Evolutionary conservation across 306 rosid species (phyloP).

Genomic region (Gastrolobium villosum): DNA sequence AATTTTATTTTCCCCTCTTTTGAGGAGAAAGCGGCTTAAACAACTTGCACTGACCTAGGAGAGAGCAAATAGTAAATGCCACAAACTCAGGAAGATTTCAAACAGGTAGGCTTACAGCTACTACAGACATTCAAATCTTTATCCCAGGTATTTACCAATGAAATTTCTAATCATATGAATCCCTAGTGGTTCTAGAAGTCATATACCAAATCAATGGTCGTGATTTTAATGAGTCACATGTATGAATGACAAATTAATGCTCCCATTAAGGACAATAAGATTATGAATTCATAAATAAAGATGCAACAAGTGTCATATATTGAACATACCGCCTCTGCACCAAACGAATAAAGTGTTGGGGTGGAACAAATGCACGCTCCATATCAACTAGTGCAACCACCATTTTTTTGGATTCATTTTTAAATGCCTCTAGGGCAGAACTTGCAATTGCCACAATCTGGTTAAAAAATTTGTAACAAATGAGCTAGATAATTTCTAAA

Average conservation of each 20-base stretch:
- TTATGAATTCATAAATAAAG: conserved; percentile 34
- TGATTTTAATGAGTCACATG: conserved; percentile 8
- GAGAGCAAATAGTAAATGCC: conserved; percentile 16
- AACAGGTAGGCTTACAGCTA: conserved; percentile 21
- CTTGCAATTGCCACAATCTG: conserved; percentile 95
- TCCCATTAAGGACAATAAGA: conserved; percentile 35
- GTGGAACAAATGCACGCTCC: conserved; percentile 99
- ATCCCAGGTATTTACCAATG: neutral
- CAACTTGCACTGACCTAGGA: neutral
- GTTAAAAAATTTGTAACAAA: conserved; percentile 41
- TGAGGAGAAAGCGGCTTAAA: neutral
- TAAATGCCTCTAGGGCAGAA: conserved; percentile 86
- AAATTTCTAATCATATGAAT: conserved; percentile 34
- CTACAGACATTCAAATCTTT: conserved; percentile 32
- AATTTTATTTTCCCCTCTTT: neutral
- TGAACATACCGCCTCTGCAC: conserved; percentile 90
- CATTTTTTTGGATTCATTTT: conserved; percentile 91
- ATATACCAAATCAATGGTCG: conserved; percentile 41
- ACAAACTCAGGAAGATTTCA: conserved; percentile 4
- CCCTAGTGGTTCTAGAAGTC: conserved; percentile 34
- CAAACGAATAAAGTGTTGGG: conserved; percentile 96
- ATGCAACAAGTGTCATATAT: conserved; percentile 28
- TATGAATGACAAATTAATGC: conserved; percentile 9
- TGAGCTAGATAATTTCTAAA: conserved; percentile 27
- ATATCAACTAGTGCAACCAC: conserved; percentile 97